Evolutionary conservation across 2,329 filamentous ascomycete species (phyloP), one percentile per base, ranked within the genome.

Genomic region (Leptographium wingfieldii): DNA sequence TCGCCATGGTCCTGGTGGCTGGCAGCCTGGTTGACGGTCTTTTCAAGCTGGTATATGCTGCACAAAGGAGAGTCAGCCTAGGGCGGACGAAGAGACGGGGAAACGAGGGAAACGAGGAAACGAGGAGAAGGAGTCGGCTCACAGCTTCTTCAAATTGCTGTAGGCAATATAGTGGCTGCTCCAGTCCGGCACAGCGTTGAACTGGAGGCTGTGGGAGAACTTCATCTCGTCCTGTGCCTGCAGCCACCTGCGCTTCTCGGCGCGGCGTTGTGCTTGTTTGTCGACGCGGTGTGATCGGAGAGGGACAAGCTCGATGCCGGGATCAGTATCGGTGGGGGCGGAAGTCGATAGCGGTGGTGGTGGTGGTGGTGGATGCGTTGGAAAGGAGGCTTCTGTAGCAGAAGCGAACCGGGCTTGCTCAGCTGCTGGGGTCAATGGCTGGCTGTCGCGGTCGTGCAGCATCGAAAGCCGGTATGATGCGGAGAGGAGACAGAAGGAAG

Each of bases 171-270:
- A 99, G 74, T 97, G 85, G 68, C 86, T 92, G 77, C 90, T 96
- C 94, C 94, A 99, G 75, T 99, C 94, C n/a, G 94, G 94, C 67
- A 99, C 94, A 64, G 94, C 92, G 77, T 99, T 99, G 77, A 99
- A 99, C 79, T 99, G 94, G 68, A 99, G 87, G 75, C 92, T 97
- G 73, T 99, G 94, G 22, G 92, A 97, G 80, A 99, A 99, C 86
- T 97, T 97, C 94, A 99, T 99, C 70, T 90, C 89, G 84, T 88
- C 85, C 66, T 79, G 82, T 67, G 85, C 78, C 67, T 88, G 82
- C 68, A 92, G 84, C 79, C 82, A 82, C 69, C 77, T 77, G 72
- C 83, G 80, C 77, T 91, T 91, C 71, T 38, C 71, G 69, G 61
- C 48, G 55, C n/a, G 29, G 43, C 19, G 33, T 58, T n/a, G 33